Conservation (phyloP, 169 alveolate species). For the Plasmodium vinckei region DNA sequence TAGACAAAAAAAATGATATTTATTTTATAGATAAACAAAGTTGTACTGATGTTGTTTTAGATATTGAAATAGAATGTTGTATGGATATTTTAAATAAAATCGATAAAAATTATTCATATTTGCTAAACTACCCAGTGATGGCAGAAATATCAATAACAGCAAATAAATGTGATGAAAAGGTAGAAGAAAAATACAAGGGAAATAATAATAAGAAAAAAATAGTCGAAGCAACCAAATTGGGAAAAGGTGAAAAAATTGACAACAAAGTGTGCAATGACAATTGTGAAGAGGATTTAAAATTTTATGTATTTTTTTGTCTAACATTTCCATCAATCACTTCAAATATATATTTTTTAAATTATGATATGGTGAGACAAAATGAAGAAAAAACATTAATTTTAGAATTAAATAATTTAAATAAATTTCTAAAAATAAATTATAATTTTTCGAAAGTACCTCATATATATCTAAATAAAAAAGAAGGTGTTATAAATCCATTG, state of each 20-base stretch:
- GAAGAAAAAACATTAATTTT: conserved; percentile 46
- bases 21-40: conserved; percentile 10
- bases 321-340: conserved; percentile 50
- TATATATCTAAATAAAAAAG: conserved; percentile 28
- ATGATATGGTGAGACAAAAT: conserved; percentile 20
- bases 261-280: background rate
- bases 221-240: background rate
- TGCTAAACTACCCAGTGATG: conserved; percentile 47
- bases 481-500: conserved; percentile 22
- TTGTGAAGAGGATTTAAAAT: conserved; percentile 42
- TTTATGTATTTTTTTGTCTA: conserved; percentile 9
- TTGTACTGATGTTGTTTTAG: conserved; percentile 4
- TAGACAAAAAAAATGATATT: background rate
- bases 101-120: conserved; percentile 23
- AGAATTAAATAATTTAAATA: conserved; percentile 48
- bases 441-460: conserved; percentile 51
- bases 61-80: conserved; percentile 19
- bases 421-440: conserved; percentile 30
- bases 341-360: conserved; percentile 26
- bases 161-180: background rate
- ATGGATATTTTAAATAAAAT: conserved; percentile 28
- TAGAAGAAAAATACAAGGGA: background rate
- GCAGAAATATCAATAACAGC: conserved; percentile 17
- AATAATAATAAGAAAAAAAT: background rate
- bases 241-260: background rate